Evolutionary conservation across 2,329 filamentous ascomycete genomes (phyloP), one percentile per base, ranked within the genome.

Genomic region (Xylaria sp.): DNA sequence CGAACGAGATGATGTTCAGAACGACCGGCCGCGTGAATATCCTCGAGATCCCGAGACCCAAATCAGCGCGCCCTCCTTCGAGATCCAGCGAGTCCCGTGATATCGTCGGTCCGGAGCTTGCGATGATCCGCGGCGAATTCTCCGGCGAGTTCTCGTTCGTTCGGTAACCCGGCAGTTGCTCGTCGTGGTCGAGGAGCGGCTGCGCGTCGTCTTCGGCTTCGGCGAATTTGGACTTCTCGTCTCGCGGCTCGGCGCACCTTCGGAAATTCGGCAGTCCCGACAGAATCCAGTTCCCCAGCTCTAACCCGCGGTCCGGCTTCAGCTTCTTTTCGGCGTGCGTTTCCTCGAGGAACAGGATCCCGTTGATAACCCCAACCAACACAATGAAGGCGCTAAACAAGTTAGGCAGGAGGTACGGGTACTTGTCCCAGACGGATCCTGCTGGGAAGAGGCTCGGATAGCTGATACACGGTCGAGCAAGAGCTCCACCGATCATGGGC

Each of bases 1-100:
- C 93, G 69, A 95, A 96, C 48, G 90, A 91, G 52, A 93, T 76
- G 60, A 97, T 96, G 68, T 92, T 93, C 67, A 95, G 79, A 56
- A 96, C 78, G 50, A 97, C 90, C 45, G 93, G 90, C 68, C 80
- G 85, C 11, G 91, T 96, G 71, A 97, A 97, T 7, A 87, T 88
- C 65, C 83, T 85, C 47, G 76, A 71, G 40, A 77, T 57, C n/a
- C 60, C 63, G 17, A 62, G 57, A 9, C 61, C 60, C 34, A 66
- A 42, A 24, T 48, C 37, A 50, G 53, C 46, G 26, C 52, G 41
- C 45, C 52, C 64, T 62, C 60, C 62, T 52, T 71, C 71, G 18
- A 77, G 65, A 48, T 71, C 71, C 38, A 73, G 57, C 2, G 67
- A 54, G 44, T 77, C 76, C 47, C 69, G 74, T 54, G 74, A 70